These are phyloP conservation scores for Ophiostoma triangulosporum DNA, from an alignment of 2,329 filamentous ascomycete species.

Conservation along the genomic window DNA sequence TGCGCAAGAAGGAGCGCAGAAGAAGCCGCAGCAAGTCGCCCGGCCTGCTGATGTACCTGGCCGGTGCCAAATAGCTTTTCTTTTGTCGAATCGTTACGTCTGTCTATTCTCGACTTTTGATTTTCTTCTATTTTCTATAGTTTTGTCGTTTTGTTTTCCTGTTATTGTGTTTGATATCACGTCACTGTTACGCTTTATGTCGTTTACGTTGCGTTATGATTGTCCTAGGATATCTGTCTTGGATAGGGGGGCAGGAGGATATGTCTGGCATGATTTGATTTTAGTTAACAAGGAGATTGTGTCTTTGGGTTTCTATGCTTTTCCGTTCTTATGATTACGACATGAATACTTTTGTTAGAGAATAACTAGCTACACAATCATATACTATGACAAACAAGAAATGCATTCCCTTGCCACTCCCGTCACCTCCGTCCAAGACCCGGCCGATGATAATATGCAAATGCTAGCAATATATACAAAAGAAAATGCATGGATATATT, in stretches of 20 bases:
- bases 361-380: too few relatives aligned
- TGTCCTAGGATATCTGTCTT: too few relatives aligned
- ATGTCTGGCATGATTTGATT: not conserved
- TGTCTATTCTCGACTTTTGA: not conserved
- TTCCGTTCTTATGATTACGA: not conserved
- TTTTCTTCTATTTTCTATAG: not conserved
- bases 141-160: not conserved
- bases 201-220: not conserved
- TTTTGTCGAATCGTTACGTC: not conserved
- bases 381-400: too few relatives aligned
- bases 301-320: too few relatives aligned
- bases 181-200: not conserved
- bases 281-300: too few relatives aligned
- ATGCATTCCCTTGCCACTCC: too few relatives aligned
- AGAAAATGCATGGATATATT: not conserved
- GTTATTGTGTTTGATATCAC: not conserved
- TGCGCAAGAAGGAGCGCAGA: conserved; percentile 43
- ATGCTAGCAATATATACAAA: not conserved
- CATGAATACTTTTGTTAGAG: not conserved
- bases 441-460: not conserved
- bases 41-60: conserved; percentile 42
- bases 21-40: conserved; percentile 46
- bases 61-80: conserved; percentile 25
- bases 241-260: too few relatives aligned
- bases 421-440: too few relatives aligned